phyloP scores from a whole-genome alignment of 1,284 basidiomycete species.

The Xerocomus amazonicus region DNA sequence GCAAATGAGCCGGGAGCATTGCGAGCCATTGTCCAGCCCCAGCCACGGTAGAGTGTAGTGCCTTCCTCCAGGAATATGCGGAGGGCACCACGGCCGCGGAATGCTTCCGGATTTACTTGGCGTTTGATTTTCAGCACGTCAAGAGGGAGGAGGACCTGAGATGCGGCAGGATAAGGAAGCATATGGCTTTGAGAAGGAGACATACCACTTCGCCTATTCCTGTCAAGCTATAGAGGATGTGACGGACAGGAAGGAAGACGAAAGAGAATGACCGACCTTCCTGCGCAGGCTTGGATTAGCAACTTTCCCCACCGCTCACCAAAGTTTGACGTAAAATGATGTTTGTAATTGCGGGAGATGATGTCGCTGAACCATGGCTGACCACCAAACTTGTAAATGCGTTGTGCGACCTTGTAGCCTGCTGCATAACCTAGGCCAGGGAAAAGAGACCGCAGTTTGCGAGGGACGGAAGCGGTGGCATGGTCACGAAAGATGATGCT shows the following conservation, averaged over 20 bases:
- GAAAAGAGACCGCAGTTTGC: conserved; percentile 88
- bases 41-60: conserved; percentile 88
- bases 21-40: conserved; percentile 98
- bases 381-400: conserved; percentile 97
- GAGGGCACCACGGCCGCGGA: conserved; percentile 87
- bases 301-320: conserved; percentile 96
- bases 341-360: conserved; percentile 75
- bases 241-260: neutral
- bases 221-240: conserved; percentile 60
- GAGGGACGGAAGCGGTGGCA: conserved; percentile 64
- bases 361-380: conserved; percentile 98
- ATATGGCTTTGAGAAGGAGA: conserved; percentile 11
- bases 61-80: conserved; percentile 94
- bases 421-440: conserved; percentile 98
- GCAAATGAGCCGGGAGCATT: conserved; percentile 97
- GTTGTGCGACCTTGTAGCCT: conserved; percentile 93
- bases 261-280: conserved; percentile 55
- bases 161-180: conserved; percentile 1
- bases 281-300: conserved; percentile 94
- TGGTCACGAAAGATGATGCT: conserved; percentile 87
- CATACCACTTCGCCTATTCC: conserved; percentile 95
- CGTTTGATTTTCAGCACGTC: conserved; percentile 99
- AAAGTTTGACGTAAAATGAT: conserved; percentile 77
- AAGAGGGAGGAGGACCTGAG: conserved; percentile 82
- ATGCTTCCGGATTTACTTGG: conserved; percentile 95